Percentiles rank a stretch among this genome's conserved stretches.
Conservation (phyloP, 768 basidiomycete species). For the Brasilioporus rufonigricans region DNA sequence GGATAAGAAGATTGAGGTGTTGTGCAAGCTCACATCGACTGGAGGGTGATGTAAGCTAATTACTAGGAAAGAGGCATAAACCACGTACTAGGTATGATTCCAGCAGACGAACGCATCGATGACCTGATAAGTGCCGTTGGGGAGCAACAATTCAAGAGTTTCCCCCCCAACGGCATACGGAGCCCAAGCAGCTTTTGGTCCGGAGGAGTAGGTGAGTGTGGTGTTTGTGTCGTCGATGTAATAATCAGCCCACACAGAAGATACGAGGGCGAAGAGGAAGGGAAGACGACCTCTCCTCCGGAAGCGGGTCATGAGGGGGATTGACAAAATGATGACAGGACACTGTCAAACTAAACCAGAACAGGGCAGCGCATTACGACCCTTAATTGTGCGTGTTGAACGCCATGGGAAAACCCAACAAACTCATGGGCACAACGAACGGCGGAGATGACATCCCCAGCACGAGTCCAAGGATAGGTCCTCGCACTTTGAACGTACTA, state of each 20-base stretch:
- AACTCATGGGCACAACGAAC: too few relatives aligned
- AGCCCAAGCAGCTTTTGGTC: constrained; percentile 25
- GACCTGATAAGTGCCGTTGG: constrained; percentile 18
- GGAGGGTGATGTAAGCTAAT: neutral
- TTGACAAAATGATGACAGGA: neutral
- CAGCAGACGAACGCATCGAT: constrained; percentile 24
- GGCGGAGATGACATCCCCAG: too few relatives aligned
- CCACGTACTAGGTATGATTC: constrained; percentile 25
- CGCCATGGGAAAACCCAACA: too few relatives aligned
- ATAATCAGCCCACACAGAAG: constrained; percentile 17
- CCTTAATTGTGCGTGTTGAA: too few relatives aligned
- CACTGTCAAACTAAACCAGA: too few relatives aligned
- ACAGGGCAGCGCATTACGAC: too few relatives aligned
- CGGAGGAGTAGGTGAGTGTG: constrained; percentile 22
- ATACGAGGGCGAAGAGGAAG: constrained; percentile 2
- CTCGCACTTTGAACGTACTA: too few relatives aligned
- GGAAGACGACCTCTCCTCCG: neutral
- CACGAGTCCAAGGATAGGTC: too few relatives aligned
- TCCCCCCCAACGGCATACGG: constrained; percentile 9
- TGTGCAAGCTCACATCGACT: constrained; percentile 18
- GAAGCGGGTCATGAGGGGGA: neutral
- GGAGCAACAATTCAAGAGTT: constrained; percentile 16
- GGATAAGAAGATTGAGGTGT: neutral
- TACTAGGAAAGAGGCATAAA: neutral
- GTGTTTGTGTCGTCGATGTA: constrained; percentile 25